Percentiles rank a stretch among this genome's conserved stretches.
Conservation (phyloP, 345 rosid genomes). For the Geranium brycei region DNA sequence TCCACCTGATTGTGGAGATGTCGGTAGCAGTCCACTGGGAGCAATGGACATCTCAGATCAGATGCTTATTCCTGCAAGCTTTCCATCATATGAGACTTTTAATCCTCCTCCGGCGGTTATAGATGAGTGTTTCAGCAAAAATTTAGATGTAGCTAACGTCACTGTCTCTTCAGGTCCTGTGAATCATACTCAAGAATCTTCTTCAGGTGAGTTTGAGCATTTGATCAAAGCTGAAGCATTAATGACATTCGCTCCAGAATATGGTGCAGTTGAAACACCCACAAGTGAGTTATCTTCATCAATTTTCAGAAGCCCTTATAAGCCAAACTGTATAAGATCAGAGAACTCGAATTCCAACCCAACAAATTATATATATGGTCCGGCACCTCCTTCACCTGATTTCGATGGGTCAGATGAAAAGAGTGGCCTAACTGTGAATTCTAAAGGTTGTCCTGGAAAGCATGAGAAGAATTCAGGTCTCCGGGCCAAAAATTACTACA, state of each 20-base stretch:
- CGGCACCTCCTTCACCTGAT: conserved; percentile 67
- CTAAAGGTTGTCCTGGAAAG: conserved; percentile 35
- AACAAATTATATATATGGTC: conserved; percentile 61
- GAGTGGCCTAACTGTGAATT: conserved; percentile 25
- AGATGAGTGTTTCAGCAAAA: conserved; percentile 58
- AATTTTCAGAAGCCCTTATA: conserved; percentile 70
- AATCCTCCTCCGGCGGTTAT: conserved; percentile 41
- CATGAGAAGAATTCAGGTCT: conserved; percentile 23
- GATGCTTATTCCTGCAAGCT: conserved; percentile 62
- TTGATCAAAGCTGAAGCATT: conserved; percentile 88
- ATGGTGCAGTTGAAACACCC: conserved; percentile 86
- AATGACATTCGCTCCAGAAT: conserved; percentile 91
- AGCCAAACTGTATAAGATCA: conserved; percentile 56
- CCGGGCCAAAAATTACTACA: conserved; percentile 47
- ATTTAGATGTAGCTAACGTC: conserved; percentile 46
- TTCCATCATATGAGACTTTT: conserved; percentile 75
- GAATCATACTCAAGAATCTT: conserved; percentile 32
- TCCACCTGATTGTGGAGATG: conserved; percentile 68
- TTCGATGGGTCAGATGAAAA: conserved; percentile 54
- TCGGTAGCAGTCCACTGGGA: conserved; percentile 65
- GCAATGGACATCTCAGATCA: conserved; percentile 71
- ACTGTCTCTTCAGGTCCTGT: conserved; percentile 36
- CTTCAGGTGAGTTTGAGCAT: conserved; percentile 72
- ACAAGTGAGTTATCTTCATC: conserved; percentile 47
- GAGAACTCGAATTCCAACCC: conserved; percentile 65